Evolutionary conservation across 495 filamentous ascomycete genomes (phyloP).

Genomic region (Aspergillus coremiiformis): DNA sequence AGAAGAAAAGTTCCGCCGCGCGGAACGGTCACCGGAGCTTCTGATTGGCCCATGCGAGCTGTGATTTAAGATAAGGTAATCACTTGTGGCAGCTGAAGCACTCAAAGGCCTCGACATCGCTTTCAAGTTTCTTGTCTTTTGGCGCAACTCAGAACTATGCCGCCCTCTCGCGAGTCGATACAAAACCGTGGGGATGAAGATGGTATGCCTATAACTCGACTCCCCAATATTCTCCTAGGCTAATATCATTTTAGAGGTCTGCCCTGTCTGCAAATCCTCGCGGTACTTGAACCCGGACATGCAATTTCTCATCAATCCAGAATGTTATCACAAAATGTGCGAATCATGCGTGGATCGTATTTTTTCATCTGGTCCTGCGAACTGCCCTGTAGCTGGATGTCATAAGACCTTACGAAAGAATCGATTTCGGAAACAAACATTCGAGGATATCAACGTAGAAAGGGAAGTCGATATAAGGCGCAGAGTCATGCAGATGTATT

Average conservation of each 20-base stretch:
- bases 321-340: conserved; percentile 99
- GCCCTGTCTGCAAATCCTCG: conserved; percentile 92
- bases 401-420: conserved; percentile 74
- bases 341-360: conserved; percentile 88
- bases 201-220: conserved; percentile 26
- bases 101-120: background rate
- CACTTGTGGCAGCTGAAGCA: background rate
- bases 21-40: conserved; percentile 11
- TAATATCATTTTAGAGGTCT: conserved; percentile 58
- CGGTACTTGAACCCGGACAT: conserved; percentile 92
- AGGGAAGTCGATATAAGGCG: conserved; percentile 88
- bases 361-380: conserved; percentile 81
- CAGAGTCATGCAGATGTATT: conserved; percentile 63
- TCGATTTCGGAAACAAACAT: conserved; percentile 79
- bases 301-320: conserved; percentile 89
- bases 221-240: conserved; percentile 5
- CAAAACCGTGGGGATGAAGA: conserved; percentile 43
- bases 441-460: conserved; percentile 84
- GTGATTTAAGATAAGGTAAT: background rate
- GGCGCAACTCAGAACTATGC: conserved; percentile 18
- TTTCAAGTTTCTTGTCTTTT: conserved; percentile 5
- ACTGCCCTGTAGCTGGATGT: conserved; percentile 85
- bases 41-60: conserved; percentile 22
- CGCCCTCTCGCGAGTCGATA: conserved; percentile 26
- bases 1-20: conserved; percentile 19